These are phyloP conservation scores for Pseudovirgaria hyperparasitica DNA, from an alignment of 2,329 filamentous ascomycete genomes.

Conservation along the genomic window DNA sequence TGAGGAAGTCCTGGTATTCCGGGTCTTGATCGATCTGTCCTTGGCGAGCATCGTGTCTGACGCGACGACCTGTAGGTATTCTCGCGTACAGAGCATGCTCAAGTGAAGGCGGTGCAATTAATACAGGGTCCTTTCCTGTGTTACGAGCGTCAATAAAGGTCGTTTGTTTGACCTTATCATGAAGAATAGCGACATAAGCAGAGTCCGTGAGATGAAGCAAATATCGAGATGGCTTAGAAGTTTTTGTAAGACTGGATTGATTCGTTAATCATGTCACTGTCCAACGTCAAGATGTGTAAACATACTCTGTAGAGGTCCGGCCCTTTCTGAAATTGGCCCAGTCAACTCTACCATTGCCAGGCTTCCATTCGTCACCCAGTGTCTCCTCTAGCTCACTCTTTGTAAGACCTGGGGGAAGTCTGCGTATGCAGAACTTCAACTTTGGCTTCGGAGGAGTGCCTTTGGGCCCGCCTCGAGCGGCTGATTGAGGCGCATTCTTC, in stretches of 20 bases:
- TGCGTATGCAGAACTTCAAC: slow-evolving; percentile 73
- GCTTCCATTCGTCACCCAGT: slow-evolving; percentile 69
- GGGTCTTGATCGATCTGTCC: slow-evolving; percentile 94
- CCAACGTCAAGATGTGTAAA: slow-evolving; percentile 7
- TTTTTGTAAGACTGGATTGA: slow-evolving; percentile 58
- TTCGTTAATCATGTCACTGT: neutral
- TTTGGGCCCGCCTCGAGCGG: slow-evolving; percentile 19
- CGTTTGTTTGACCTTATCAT: slow-evolving; percentile 54
- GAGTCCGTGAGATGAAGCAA: slow-evolving; percentile 72
- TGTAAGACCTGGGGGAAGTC: slow-evolving; percentile 76
- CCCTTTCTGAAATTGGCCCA: slow-evolving; percentile 64
- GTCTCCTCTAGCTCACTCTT: slow-evolving; percentile 60
- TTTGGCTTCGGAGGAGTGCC: slow-evolving; percentile 43
- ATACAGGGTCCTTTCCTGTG: slow-evolving; percentile 55
- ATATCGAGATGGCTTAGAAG: slow-evolving; percentile 65
- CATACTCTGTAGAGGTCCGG: slow-evolving; percentile 76
- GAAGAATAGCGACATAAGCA: slow-evolving; percentile 53
- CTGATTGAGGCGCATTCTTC: slow-evolving; percentile 18
- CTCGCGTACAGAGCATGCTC: slow-evolving; percentile 80
- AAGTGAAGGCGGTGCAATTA: slow-evolving; percentile 66
- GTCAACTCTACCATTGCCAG: slow-evolving; percentile 70
- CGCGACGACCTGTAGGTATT: slow-evolving; percentile 58
- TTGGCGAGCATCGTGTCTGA: slow-evolving; percentile 72
- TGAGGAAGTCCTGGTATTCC: slow-evolving; percentile 88
- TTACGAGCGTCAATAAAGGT: slow-evolving; percentile 74